Base-by-base conservation (phyloP, 2,329 filamentous ascomycete species). In the Helminthosporium solani region DNA sequence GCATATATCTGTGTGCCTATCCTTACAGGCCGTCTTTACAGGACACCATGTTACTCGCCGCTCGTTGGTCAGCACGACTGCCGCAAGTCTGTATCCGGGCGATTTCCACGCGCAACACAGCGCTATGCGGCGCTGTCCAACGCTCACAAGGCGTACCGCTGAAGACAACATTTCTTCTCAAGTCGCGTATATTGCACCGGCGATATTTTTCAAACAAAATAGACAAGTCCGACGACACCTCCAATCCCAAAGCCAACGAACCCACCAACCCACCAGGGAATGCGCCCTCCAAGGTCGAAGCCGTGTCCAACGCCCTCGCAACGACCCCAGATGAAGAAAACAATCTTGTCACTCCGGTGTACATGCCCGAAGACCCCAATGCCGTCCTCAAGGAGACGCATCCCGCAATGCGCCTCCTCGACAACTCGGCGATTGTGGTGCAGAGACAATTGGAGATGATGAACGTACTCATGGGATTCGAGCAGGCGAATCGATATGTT, bases 401-500 rank as follows among this genome's bases (percentile, higher is more conserved):
- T 53, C 82, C 82, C 0, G 80, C 82, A 1, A 75, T 76, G 43
- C 71, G 73, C 7, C 73, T 86, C 16, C 70, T 86, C 16, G 75
- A 78, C 34, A 84, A 85, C 58, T 84, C 81, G 2, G 77, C 80
- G 7, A 71, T 86, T 35, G 77, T 86, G 6, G 75, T 86, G 8
- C 81, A 84, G 54, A 72, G 83, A 25, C 81, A 85, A 57, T 60
- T 86, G 21, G 83, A 85, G 60, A 76, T 85, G 71, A 83, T 84
- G 79, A 85, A 85, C 63, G 73, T 85, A 8, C 74, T 86, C 58
- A 69, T 84, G 64, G 82, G 83, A 1, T 85, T 85, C 53, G 83
- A 86, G 64, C 83, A 86, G 63, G 82, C 83, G 11, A 85, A 85
- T 58, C 76, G 77, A 62, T 86, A 86, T 60, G 76, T 83, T 12